phyloP scores from a whole-genome alignment of 805 yeast species.

The Torulaspora delbrueckii region DNA sequence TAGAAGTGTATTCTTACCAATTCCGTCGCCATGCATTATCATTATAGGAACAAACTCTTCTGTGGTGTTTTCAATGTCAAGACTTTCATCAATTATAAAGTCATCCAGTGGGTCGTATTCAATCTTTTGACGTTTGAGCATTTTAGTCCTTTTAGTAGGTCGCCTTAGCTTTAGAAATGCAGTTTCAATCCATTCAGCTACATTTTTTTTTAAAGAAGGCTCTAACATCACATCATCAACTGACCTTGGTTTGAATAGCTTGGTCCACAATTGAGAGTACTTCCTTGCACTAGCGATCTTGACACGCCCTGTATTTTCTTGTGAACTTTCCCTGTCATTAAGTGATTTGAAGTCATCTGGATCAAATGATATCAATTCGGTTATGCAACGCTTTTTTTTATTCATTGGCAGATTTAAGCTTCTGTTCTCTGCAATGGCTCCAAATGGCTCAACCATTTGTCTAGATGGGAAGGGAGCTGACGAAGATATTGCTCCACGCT shows the following conservation, averaged over 20 bases:
- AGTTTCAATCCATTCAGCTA: conserved; percentile 32
- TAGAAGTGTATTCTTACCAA: conserved; percentile 73
- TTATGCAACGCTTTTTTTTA: neutral
- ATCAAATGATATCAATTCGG: conserved; percentile 3
- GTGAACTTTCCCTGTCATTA: conserved; percentile 10
- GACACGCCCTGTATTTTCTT: neutral
- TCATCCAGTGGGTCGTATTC: conserved; percentile 29
- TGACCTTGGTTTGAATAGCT: conserved; percentile 30
- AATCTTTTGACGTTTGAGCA: conserved; percentile 25
- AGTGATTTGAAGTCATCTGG: conserved; percentile 18
- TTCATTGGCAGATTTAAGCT: neutral
- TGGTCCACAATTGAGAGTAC: conserved; percentile 26
- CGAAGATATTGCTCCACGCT: conserved; percentile 17
- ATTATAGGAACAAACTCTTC: conserved; percentile 53
- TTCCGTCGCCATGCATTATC: conserved; percentile 66
- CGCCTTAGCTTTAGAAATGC: conserved; percentile 36
- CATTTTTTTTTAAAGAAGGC: conserved; percentile 16
- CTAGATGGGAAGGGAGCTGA: conserved; percentile 21
- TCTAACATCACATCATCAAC: conserved; percentile 33
- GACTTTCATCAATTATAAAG: conserved; percentile 36
- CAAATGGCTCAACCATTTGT: conserved; percentile 16
- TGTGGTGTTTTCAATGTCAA: conserved; percentile 20
- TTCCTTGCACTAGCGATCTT: conserved; percentile 5
- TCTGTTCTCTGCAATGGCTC: conserved; percentile 1
- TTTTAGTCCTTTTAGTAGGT: conserved; percentile 34